Percentiles rank a stretch among this genome's conserved stretches.
Conservation (phyloP, 2,329 filamentous ascomycete genomes). For the Cytospora chrysosperma region DNA sequence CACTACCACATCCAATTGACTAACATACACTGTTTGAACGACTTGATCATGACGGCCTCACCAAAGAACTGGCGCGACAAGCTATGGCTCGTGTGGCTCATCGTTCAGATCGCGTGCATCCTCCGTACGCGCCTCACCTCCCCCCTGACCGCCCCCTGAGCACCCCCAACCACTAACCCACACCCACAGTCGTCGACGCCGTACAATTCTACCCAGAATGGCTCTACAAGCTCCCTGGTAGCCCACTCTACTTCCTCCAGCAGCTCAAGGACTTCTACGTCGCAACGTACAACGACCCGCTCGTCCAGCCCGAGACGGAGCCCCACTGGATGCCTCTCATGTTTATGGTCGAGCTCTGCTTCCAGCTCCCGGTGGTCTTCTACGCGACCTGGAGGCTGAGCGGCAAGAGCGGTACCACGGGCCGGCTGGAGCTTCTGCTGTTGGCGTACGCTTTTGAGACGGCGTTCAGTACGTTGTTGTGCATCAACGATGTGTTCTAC, state of each 20-base stretch:
- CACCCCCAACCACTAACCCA: background rate
- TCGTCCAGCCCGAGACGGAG: conserved; percentile 38
- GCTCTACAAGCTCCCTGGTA: conserved; percentile 41
- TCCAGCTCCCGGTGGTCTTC: conserved; percentile 49
- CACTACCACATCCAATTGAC: background rate
- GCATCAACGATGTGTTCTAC: conserved; percentile 49
- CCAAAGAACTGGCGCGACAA: conserved; percentile 29
- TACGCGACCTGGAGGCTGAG: conserved; percentile 47
- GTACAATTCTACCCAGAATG: conserved; percentile 51
- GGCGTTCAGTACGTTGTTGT: conserved; percentile 50
- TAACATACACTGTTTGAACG: background rate
- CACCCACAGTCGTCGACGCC: conserved; percentile 49
- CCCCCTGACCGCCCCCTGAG: background rate
- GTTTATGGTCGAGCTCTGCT: conserved; percentile 48
- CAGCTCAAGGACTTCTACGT: conserved; percentile 48
- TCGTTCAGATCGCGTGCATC: conserved; percentile 33
- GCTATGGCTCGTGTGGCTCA: conserved; percentile 36
- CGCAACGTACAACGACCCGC: conserved; percentile 51
- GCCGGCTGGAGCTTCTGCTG: conserved; percentile 47
- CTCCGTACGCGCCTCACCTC: conserved; percentile 29
- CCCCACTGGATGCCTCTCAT: conserved; percentile 53
- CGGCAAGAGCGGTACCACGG: conserved; percentile 35
- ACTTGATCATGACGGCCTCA: conserved; percentile 7
- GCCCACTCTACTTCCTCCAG: conserved; percentile 49
- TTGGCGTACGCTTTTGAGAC: conserved; percentile 53